phyloP scores from a whole-genome alignment of 2,329 filamentous ascomycete species.

The Microsporum audouinii region DNA sequence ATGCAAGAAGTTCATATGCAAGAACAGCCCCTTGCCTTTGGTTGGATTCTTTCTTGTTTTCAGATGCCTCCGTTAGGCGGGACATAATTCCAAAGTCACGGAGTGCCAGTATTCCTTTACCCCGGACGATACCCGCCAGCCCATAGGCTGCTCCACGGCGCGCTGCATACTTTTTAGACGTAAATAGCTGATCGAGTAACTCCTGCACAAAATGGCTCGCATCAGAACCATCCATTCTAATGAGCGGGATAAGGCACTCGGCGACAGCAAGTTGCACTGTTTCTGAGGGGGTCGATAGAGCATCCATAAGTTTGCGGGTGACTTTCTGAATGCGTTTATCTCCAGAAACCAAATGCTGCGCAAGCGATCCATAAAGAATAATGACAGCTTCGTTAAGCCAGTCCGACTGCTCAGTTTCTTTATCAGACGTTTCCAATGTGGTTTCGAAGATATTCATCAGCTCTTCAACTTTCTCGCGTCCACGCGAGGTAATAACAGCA shows the following conservation, averaged over 20 bases:
- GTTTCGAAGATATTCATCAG: slow-evolving; percentile 87
- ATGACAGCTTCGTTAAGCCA: slow-evolving; percentile 94
- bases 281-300: slow-evolving; percentile 87
- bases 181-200: slow-evolving; percentile 69
- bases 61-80: slow-evolving; percentile 66
- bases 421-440: slow-evolving; percentile 75
- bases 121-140: slow-evolving; percentile 76
- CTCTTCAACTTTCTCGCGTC: slow-evolving; percentile 69
- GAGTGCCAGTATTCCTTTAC: slow-evolving; percentile 71
- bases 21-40: slow-evolving; percentile 81
- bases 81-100: slow-evolving; percentile 79
- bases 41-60: slow-evolving; percentile 87
- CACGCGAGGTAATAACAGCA: slow-evolving; percentile 66
- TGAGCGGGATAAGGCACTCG: slow-evolving; percentile 82
- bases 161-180: slow-evolving; percentile 81
- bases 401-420: slow-evolving; percentile 69
- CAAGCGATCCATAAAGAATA: slow-evolving; percentile 90
- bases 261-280: slow-evolving; percentile 94
- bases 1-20: slow-evolving; percentile 80
- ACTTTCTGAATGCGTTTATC: slow-evolving; percentile 81
- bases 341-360: slow-evolving; percentile 72
- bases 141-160: slow-evolving; percentile 92
- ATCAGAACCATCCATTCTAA: slow-evolving; percentile 67
- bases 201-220: slow-evolving; percentile 68
- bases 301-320: slow-evolving; percentile 71